A percentile compares a stretch with the other conserved stretches of the same genome.
Evolutionary conservation across 805 yeast genomes (phyloP).

Genomic region (Candida lessepsii): DNA sequence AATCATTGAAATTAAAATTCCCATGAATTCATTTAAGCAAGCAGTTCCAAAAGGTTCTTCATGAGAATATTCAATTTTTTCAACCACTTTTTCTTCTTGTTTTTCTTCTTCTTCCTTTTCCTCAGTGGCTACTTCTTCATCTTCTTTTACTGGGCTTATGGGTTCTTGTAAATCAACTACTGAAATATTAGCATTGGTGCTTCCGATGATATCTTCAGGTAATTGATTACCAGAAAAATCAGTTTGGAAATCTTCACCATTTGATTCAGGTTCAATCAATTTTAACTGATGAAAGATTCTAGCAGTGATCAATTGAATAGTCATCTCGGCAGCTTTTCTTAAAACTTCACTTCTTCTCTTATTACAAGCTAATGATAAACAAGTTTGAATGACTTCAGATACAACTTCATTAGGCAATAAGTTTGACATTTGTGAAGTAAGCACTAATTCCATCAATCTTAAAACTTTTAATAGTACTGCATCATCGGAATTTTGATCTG

Average conservation of each 20-base stretch:
- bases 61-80: conserved; percentile 2
- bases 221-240: conserved; percentile 48
- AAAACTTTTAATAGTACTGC: conserved; percentile 84
- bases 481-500: conserved; percentile 90
- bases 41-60: conserved; percentile 65
- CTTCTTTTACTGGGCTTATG: conserved; percentile 5
- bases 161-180: conserved; percentile 5
- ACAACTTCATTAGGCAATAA: conserved; percentile 78
- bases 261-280: conserved; percentile 48
- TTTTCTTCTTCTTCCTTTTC: not conserved
- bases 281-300: conserved; percentile 63
- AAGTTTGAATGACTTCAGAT: conserved; percentile 87
- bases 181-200: conserved; percentile 26
- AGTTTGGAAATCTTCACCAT: conserved; percentile 44
- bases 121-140: not conserved
- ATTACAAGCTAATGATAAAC: conserved; percentile 88
- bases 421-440: conserved; percentile 62
- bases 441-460: conserved; percentile 62
- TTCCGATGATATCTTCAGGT: conserved; percentile 61
- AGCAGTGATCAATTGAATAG: conserved; percentile 68
- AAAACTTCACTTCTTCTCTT: conserved; percentile 87
- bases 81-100: conserved; percentile 1
- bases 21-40: conserved; percentile 73
- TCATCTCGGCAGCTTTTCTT: conserved; percentile 83
- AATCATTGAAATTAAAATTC: conserved; percentile 72